Percentiles rank a stretch among this genome's conserved stretches.
Evolutionary conservation across 768 basidiomycete genomes (phyloP).

Genomic region (Boletus pseudopeckii): DNA sequence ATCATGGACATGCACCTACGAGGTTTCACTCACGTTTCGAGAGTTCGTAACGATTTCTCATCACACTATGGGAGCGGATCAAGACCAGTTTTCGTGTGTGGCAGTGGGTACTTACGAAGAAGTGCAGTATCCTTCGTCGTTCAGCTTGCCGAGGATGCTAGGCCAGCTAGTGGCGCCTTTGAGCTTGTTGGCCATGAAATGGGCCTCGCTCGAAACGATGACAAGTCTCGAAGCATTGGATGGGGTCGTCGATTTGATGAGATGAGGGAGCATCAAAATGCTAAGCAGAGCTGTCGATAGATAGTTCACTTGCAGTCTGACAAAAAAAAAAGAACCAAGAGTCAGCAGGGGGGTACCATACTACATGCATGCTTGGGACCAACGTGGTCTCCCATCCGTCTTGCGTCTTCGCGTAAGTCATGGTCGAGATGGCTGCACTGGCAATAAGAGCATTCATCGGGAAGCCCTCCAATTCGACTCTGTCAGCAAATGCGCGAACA

Average conservation of each 20-base stretch:
- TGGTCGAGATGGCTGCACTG: conserved; percentile 26
- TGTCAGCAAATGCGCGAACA: conserved; percentile 31
- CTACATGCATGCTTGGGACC: conserved; percentile 3
- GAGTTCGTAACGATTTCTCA: conserved; percentile 24
- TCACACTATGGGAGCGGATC: conserved; percentile 14
- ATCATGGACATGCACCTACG: background rate
- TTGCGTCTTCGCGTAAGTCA: conserved; percentile 23
- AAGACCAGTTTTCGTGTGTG: background rate
- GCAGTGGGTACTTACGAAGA: conserved; percentile 14
- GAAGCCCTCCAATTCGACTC: conserved; percentile 25
- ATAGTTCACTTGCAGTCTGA: conserved; percentile 36
- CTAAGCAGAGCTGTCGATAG: conserved; percentile 35
- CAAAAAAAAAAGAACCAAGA: background rate
- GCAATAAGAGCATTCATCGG: conserved; percentile 31
- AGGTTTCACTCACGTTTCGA: conserved; percentile 24
- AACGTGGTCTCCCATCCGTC: conserved; percentile 39
- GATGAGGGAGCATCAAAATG: conserved; percentile 34
- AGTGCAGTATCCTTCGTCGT: conserved; percentile 28
- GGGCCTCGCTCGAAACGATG: conserved; percentile 31
- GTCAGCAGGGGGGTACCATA: background rate
- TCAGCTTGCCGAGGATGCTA: conserved; percentile 29
- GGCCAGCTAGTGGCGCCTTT: conserved; percentile 12
- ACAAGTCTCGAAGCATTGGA: conserved; percentile 26
- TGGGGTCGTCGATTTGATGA: conserved; percentile 28
- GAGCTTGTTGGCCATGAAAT: conserved; percentile 17